These are phyloP conservation scores for Pichia terricola DNA, from an alignment of 1,139 yeast genomes.

Conservation along the genomic window DNA sequence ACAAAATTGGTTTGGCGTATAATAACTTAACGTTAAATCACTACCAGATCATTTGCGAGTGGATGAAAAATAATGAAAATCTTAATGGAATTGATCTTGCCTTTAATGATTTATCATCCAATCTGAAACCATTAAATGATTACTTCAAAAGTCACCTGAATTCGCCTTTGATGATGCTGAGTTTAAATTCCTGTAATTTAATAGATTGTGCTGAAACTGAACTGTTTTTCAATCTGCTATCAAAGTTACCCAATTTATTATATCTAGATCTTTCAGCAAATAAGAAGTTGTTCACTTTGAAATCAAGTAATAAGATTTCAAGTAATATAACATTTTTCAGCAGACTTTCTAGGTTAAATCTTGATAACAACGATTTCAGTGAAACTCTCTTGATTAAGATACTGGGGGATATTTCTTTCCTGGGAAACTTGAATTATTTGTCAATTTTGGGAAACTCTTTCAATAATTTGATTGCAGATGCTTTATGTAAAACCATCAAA, in stretches of 20 bases:
- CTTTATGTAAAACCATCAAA: conserved; percentile 64
- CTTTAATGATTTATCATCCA: conserved; percentile 50
- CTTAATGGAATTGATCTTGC: conserved; percentile 57
- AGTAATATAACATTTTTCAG: conserved; percentile 52
- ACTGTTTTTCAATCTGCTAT: conserved; percentile 24
- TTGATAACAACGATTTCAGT: conserved; percentile 49
- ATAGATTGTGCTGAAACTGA: conserved; percentile 22
- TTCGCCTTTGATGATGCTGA: conserved; percentile 33
- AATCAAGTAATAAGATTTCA: conserved; percentile 33
- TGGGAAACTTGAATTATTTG: conserved; percentile 46
- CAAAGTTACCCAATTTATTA: conserved; percentile 44
- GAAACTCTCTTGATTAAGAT: conserved; percentile 41
- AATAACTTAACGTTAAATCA: conserved; percentile 48
- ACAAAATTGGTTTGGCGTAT: conserved; percentile 59
- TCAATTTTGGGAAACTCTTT: conserved; percentile 53
- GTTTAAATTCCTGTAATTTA: conserved; percentile 44
- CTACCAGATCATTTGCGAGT: conserved; percentile 39
- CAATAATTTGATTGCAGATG: conserved; percentile 47
- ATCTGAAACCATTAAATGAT: conserved; percentile 36
- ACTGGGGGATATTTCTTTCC: conserved; percentile 54
- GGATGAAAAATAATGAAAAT: conserved; percentile 30
- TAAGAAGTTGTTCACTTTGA: conserved; percentile 47
- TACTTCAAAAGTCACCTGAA: background rate
- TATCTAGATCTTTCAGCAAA: conserved; percentile 65
- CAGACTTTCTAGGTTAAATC: conserved; percentile 44